Percentiles rank a stretch among this genome's conserved stretches.
These are phyloP conservation scores for Sclerotinia minor DNA, from an alignment of 2,329 filamentous ascomycete genomes.

Conservation along the genomic window DNA sequence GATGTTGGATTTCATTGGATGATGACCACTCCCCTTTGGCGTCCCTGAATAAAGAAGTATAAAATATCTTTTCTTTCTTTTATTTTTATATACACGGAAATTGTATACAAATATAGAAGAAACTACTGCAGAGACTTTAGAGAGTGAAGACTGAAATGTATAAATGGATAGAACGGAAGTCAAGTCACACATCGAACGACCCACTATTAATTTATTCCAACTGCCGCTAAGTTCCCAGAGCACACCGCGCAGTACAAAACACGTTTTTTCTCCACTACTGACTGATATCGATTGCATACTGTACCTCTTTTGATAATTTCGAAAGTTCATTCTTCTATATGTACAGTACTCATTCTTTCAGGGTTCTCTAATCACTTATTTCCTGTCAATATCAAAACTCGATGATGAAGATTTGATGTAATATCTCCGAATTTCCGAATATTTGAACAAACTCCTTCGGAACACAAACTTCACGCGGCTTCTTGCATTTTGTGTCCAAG, in stretches of 20 bases:
- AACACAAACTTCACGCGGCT: conserved; percentile 8
- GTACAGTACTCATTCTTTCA: no score
- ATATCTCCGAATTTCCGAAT: neutral
- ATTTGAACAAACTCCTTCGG: neutral
- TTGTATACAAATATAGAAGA: neutral
- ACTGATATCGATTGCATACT: neutral
- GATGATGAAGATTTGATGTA: neutral
- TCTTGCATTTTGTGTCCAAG: neutral
- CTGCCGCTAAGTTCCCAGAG: conserved; percentile 10
- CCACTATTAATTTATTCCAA: conserved; percentile 8
- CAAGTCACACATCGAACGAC: neutral
- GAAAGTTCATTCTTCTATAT: neutral
- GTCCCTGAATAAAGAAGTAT: neutral
- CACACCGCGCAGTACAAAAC: neutral
- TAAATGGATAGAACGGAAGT: neutral
- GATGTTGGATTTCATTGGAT: neutral
- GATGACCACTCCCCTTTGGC: neutral
- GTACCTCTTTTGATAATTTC: neutral
- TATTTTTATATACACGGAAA: neutral
- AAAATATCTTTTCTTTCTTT: neutral
- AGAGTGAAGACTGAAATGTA: neutral
- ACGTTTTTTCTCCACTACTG: conserved; percentile 12
- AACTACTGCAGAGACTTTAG: neutral
- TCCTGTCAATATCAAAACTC: neutral
- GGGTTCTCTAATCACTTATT: neutral